phyloP scores from a whole-genome alignment of 1,139 yeast species.

The Blastobotrys petasosporus region DNA sequence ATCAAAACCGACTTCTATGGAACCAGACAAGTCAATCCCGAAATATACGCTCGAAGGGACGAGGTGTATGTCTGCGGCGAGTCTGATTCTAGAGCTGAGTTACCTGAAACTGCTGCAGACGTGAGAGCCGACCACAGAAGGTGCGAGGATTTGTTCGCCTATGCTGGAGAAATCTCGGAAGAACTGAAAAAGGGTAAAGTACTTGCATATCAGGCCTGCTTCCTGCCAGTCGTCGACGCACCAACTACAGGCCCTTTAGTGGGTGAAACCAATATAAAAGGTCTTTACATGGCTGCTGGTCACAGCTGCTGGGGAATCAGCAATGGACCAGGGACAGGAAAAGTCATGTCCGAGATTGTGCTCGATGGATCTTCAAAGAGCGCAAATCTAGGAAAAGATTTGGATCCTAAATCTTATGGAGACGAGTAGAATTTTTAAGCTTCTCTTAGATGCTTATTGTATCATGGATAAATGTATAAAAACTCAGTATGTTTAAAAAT shows the following conservation, averaged over 20 bases:
- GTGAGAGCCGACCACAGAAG: slow-evolving; percentile 82
- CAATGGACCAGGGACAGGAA: slow-evolving; percentile 95
- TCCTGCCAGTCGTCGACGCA: slow-evolving; percentile 87
- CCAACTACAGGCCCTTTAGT: slow-evolving; percentile 87
- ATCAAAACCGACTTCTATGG: slow-evolving; percentile 15
- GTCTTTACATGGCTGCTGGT: slow-evolving; percentile 78
- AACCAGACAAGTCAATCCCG: slow-evolving; percentile 59
- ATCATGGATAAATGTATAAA: too few relatives aligned
- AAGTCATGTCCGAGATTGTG: slow-evolving; percentile 79
- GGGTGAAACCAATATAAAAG: slow-evolving; percentile 84
- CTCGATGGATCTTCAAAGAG: slow-evolving; percentile 66
- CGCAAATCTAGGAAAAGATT: slow-evolving; percentile 3
- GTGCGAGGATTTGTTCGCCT: slow-evolving; percentile 80
- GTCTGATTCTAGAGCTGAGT: slow-evolving; percentile 83
- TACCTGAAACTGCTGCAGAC: slow-evolving; percentile 92
- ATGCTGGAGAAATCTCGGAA: slow-evolving; percentile 73
- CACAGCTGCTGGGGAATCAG: slow-evolving; percentile 99
- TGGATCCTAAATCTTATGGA: slow-evolving; percentile 35
- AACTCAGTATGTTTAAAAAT: too few relatives aligned
- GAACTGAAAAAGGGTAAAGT: slow-evolving; percentile 70
- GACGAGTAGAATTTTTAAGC: too few relatives aligned
- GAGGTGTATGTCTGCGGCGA: slow-evolving; percentile 98
- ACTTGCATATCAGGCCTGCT: slow-evolving; percentile 87
- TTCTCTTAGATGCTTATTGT: too few relatives aligned
- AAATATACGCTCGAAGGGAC: slow-evolving; percentile 89